Conservation (phyloP, 208 protist species). For the Leishmania major region DNA sequence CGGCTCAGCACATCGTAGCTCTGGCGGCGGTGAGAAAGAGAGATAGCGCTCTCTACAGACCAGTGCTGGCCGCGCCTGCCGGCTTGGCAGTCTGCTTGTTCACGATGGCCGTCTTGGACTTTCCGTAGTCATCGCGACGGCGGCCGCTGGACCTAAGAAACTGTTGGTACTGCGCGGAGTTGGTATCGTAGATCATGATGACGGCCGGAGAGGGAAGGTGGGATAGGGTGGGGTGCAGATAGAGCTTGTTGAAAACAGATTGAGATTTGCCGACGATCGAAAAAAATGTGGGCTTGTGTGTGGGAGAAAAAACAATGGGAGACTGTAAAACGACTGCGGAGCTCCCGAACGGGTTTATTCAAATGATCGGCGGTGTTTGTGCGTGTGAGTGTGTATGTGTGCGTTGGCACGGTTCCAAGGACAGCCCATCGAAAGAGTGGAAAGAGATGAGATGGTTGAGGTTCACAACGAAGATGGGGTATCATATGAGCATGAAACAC, state of each 20-base stretch:
- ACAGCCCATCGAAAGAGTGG: neutral
- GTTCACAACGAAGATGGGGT: neutral
- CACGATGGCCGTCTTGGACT: slow-evolving; percentile 52
- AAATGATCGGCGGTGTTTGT: neutral
- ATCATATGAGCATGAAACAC: neutral
- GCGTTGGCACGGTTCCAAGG: neutral
- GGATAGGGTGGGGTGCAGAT: neutral
- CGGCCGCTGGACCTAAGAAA: slow-evolving; percentile 92
- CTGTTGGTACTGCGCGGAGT: slow-evolving; percentile 92
- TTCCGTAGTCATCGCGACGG: slow-evolving; percentile 90
- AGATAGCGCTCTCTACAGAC: slow-evolving; percentile 60
- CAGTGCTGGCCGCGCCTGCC: slow-evolving; percentile 86
- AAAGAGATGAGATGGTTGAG: neutral
- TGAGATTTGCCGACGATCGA: neutral
- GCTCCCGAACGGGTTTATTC: neutral
- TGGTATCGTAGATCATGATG: slow-evolving; percentile 94
- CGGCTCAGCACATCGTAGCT: neutral
- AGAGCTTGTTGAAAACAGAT: neutral
- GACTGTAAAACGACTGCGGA: neutral
- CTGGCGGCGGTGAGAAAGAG: neutral
- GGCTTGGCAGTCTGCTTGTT: slow-evolving; percentile 88
- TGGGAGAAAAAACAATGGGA: neutral
- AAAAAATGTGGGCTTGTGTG: neutral
- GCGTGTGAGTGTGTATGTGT: neutral
- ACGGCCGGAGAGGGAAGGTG: neutral